Evolutionary conservation across 2,329 filamentous ascomycete genomes (phyloP), one percentile per base, ranked within the genome.

Genomic region (Pseudogymnoascus sp.): DNA sequence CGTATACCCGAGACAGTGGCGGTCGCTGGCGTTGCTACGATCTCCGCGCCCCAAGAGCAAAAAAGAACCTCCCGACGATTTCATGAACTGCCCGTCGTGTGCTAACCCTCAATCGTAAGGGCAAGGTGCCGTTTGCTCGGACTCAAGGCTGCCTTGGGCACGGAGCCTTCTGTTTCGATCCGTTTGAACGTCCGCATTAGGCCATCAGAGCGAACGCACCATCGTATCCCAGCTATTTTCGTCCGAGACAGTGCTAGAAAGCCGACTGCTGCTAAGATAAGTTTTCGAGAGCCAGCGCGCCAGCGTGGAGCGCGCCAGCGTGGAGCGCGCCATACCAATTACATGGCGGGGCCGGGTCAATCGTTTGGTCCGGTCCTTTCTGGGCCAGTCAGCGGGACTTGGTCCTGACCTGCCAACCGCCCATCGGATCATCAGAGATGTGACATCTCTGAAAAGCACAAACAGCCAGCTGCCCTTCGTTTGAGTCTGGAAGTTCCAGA

Each of bases 1-100:
- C 47, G 47, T 54, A 54, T 54, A 54, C 47, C 47, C 29, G 47
- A 33, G 47, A 54, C 47, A 54, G n/a, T 54, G 29, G 47, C 47
- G n/a, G 47, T 11, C 29, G 26, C 47, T 21, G 47, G 47, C 47
- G 47, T 50, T 50, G 13, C 41, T 9, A 13, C 24, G 24, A 50
- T 13, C 7, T 21, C 29, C 11, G 9, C 26, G n/a, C 47, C 44
- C 44, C n/a, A 7, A 47, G 40, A n/a, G 40, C 40, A 44, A 11
- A 44, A 21, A 44, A 13, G 40, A 21, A 29, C 6, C 41, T 26
- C 44, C 44, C n/a, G 29, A 54, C 47, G 15, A 26, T 33, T 33
- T 10, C 2, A 9, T 6, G 29, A 54, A 17, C 47, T 33, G 29
- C 13, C 29, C 26, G 9, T 11, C n/a, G 3, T 13, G 8, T 54